These are phyloP conservation scores for Chlorella vulgaris DNA, from an alignment of 139 green algal genomes.

Conservation along the genomic window DNA sequence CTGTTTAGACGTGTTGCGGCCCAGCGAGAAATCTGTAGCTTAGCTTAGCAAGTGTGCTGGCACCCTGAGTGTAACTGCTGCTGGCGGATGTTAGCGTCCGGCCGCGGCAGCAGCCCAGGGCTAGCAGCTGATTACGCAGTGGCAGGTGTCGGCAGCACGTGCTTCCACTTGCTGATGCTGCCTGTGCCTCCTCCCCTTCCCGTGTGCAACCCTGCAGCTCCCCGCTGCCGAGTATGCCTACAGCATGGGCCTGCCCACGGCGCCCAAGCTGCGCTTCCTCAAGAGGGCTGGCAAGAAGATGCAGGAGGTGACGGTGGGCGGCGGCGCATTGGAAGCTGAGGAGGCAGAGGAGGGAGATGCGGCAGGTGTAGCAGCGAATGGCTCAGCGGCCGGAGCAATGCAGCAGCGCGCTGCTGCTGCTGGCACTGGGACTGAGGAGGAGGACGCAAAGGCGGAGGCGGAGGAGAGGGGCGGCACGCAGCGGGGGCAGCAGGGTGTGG, in stretches of 20 bases:
- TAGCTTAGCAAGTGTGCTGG: too few species aligned
- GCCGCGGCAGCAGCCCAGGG: too few species aligned
- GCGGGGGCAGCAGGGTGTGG: slow-evolving; percentile 9
- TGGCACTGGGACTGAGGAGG: not conserved
- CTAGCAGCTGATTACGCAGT: too few species aligned
- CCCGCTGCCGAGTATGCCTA: slow-evolving; percentile 75
- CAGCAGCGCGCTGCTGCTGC: not conserved
- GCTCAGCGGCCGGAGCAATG: slow-evolving; percentile 15
- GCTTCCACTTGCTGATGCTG: not conserved
- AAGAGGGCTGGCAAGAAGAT: slow-evolving; percentile 39
- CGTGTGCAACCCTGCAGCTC: slow-evolving; percentile 44
- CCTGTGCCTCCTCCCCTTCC: not conserved
- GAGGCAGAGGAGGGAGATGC: slow-evolving; percentile 9
- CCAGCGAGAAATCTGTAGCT: too few species aligned
- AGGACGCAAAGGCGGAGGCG: not conserved
- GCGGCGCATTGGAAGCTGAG: not conserved
- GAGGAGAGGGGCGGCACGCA: slow-evolving; percentile 13
- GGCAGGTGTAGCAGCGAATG: slow-evolving; percentile 5
- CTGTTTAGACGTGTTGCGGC: too few species aligned
- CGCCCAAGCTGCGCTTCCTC: slow-evolving; percentile 88
- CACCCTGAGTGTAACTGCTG: too few species aligned
- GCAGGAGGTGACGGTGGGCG: slow-evolving; percentile 24
- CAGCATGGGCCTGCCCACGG: slow-evolving; percentile 80
- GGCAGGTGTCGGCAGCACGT: too few species aligned
- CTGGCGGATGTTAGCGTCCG: too few species aligned